Evolutionary conservation across 169 alveolate species (phyloP).

Genomic region (Eimeria necatrix): DNA sequence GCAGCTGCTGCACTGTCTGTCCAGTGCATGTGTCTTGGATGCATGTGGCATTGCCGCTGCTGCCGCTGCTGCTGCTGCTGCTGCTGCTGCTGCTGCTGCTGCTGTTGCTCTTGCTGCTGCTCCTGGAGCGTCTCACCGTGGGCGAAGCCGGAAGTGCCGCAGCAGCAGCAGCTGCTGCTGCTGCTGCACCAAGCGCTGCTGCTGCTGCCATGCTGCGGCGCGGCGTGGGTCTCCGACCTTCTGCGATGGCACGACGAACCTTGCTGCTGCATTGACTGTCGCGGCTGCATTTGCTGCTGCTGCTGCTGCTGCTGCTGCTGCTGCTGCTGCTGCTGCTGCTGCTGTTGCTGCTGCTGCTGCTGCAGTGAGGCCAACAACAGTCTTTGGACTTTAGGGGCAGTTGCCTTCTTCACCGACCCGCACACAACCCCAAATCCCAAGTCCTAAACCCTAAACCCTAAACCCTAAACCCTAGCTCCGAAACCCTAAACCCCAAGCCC

Average conservation of each 20-base stretch:
- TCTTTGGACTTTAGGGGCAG: no score
- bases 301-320: conserved; percentile 7
- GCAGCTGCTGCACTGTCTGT: conserved; percentile 35
- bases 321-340: conserved; percentile 44
- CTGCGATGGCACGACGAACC: background rate
- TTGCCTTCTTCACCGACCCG: background rate
- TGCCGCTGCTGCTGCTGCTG: conserved; percentile 55
- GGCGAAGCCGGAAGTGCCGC: background rate
- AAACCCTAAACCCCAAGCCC: no score
- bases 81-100: background rate
- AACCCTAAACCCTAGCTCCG: no score
- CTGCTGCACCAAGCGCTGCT: conserved; percentile 45
- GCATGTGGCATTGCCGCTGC: conserved; percentile 26
- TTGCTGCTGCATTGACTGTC: conserved; percentile 53
- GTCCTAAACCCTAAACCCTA: conserved; percentile 30
- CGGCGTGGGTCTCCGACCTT: background rate
- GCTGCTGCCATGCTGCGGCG: conserved; percentile 11
- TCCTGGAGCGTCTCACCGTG: background rate
- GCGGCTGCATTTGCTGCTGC: background rate
- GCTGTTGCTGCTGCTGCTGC: conserved; percentile 15
- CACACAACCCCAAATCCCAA: conserved; percentile 7
- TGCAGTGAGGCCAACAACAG: background rate
- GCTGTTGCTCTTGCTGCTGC: conserved; percentile 26
- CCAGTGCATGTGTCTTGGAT: background rate
- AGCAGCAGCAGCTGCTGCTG: conserved; percentile 18